Conservation (phyloP, 345 rosid species). For the Cochlearia excelsa region DNA sequence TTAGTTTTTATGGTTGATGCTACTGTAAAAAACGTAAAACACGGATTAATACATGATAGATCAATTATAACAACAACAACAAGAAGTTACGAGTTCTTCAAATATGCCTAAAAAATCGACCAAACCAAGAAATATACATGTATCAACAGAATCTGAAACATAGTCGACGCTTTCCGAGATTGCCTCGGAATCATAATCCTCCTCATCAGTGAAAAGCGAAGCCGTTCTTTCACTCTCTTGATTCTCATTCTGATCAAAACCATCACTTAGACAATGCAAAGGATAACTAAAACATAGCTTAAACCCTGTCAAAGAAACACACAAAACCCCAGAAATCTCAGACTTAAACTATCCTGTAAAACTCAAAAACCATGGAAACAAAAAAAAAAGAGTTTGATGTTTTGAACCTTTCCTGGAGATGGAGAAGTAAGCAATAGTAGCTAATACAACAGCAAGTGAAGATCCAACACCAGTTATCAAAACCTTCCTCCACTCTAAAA, state of each 20-base stretch:
- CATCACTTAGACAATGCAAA: slow-evolving; percentile 25
- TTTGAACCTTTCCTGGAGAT: slow-evolving; percentile 50
- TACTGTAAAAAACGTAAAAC: slow-evolving; percentile 21
- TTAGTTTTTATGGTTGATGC: slow-evolving; percentile 36
- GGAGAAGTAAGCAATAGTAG: slow-evolving; percentile 58
- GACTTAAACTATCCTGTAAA: not conserved
- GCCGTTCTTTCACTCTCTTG: slow-evolving; percentile 26
- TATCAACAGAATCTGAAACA: slow-evolving; percentile 29
- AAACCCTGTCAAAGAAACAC: slow-evolving; percentile 44
- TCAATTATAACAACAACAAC: not conserved
- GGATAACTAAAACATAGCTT: slow-evolving; percentile 40
- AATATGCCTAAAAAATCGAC: slow-evolving; percentile 1
- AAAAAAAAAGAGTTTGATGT: not conserved
- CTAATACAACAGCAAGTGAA: slow-evolving; percentile 47
- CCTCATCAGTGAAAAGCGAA: slow-evolving; percentile 30
- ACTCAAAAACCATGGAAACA: not conserved
- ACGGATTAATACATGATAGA: not conserved
- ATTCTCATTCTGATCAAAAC: slow-evolving; percentile 31
- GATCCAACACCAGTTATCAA: slow-evolving; percentile 53
- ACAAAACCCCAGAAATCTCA: slow-evolving; percentile 7
- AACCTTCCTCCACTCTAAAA: slow-evolving; percentile 46
- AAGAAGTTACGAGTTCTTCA: not conserved
- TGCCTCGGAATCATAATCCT: slow-evolving; percentile 33
- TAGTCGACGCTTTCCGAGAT: slow-evolving; percentile 24
- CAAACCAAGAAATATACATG: slow-evolving; percentile 31